Conservation (phyloP, 1,284 basidiomycete genomes). For the Cutaneotrichosporon curvatum region DNA sequence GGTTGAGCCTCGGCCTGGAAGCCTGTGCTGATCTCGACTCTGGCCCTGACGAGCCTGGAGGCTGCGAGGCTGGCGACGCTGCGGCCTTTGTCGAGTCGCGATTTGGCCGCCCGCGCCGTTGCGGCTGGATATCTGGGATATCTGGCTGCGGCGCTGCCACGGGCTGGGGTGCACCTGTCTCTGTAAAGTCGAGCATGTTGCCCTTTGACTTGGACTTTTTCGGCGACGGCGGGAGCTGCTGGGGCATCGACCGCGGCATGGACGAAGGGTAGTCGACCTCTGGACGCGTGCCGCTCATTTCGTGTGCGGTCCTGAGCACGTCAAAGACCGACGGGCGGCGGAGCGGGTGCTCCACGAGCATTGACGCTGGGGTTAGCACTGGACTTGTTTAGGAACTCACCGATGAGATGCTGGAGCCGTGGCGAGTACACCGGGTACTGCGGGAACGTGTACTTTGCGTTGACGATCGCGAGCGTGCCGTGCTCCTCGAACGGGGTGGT, state of each 20-base stretch:
- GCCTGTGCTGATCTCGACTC: not conserved
- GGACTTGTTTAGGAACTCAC: constrained; percentile 49
- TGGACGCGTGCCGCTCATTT: constrained; percentile 73
- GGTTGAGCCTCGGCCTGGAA: constrained; percentile 18
- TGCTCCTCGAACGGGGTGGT: constrained; percentile 98
- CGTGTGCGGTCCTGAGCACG: constrained; percentile 65
- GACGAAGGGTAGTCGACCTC: constrained; percentile 56
- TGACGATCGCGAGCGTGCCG: constrained; percentile 89
- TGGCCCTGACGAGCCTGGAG: not conserved
- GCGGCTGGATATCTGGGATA: constrained; percentile 35
- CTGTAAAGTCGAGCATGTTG: constrained; percentile 45
- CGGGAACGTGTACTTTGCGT: constrained; percentile 91
- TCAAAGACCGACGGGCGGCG: constrained; percentile 78
- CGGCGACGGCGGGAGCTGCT: not conserved
- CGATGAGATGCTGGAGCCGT: constrained; percentile 78
- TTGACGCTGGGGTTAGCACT: constrained; percentile 55
- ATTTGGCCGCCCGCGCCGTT: constrained; percentile 41
- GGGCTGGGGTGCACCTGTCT: constrained; percentile 15
- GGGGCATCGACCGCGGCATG: not conserved
- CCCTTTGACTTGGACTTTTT: constrained; percentile 1
- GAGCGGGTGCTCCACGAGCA: constrained; percentile 77
- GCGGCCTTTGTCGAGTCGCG: constrained; percentile 22
- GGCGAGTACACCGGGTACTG: constrained; percentile 87
- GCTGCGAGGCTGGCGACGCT: not conserved
- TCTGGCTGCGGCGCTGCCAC: constrained; percentile 21